Percentiles rank a stretch among this genome's conserved stretches.
Evolutionary conservation across 225 moss, liverwort and hornwort species (phyloP).

Genomic region (Neckera pumila): DNA sequence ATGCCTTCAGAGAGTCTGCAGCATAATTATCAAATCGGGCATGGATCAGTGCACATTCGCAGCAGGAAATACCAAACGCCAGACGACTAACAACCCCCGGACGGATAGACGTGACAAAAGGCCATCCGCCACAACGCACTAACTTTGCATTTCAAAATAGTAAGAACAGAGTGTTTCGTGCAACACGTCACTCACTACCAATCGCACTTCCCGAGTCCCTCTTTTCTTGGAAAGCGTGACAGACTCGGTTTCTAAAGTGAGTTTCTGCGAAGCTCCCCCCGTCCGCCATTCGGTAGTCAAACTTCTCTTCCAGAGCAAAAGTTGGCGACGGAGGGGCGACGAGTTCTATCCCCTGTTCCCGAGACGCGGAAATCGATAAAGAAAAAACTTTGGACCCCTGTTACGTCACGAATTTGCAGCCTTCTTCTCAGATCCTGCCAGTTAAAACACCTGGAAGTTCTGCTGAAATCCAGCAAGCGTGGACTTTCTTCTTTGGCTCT

Average conservation of each 20-base stretch:
- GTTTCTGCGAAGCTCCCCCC: not conserved
- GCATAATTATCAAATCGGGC: not conserved
- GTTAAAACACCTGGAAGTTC: not conserved
- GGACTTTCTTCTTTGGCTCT: not conserved
- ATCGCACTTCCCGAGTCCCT: not conserved
- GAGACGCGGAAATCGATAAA: not conserved
- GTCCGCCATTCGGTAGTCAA: not conserved
- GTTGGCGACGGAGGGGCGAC: not conserved
- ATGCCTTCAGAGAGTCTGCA: slow-evolving; percentile 33
- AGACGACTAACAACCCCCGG: not conserved
- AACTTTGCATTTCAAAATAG: not conserved
- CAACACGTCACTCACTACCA: not conserved
- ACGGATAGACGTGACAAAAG: not conserved
- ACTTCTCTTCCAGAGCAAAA: not conserved
- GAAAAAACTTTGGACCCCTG: not conserved
- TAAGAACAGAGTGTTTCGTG: not conserved
- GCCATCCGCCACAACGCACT: not conserved
- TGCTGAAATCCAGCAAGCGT: not conserved
- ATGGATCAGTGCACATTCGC: not conserved
- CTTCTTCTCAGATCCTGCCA: not conserved
- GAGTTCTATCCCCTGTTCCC: not conserved
- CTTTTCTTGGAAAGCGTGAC: not conserved
- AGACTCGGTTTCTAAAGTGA: not conserved
- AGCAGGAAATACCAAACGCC: not conserved
- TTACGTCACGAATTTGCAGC: not conserved